A percentile compares a stretch with the other conserved stretches of the same genome.
Evolutionary conservation across 129 eudicot species (phyloP).

Genomic region (Artemisia tridentata): DNA sequence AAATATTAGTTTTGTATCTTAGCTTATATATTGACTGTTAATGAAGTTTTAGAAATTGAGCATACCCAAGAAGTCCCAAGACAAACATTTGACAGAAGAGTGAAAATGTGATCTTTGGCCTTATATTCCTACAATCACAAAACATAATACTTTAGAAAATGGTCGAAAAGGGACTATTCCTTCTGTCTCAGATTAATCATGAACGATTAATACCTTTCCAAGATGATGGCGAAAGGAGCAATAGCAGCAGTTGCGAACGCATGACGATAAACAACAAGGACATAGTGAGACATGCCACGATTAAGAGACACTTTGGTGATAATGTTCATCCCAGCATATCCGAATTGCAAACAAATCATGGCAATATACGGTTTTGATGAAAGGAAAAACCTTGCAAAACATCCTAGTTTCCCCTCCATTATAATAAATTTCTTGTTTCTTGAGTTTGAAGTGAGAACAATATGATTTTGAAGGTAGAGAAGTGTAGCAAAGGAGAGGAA

Average conservation of each 20-base stretch:
- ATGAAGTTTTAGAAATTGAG: background rate
- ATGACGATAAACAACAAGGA: constrained; percentile 86
- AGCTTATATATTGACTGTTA: background rate
- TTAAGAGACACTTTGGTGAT: constrained; percentile 84
- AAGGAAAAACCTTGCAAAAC: constrained; percentile 47
- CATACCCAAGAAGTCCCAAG: constrained; percentile 95
- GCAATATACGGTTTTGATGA: constrained; percentile 82
- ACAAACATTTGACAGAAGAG: constrained; percentile 85
- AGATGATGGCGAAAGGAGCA: constrained; percentile 82
- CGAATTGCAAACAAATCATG: constrained; percentile 87
- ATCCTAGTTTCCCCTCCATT: constrained; percentile 68
- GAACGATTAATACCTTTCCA: constrained; percentile 55
- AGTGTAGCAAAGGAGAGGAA: constrained; percentile 48
- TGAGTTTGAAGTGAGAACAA: background rate
- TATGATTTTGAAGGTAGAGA: constrained; percentile 7
- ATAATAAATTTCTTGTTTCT: background rate
- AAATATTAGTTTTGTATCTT: background rate
- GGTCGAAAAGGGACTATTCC: background rate
- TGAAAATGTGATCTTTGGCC: constrained; percentile 80
- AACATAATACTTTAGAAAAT: constrained; percentile 7
- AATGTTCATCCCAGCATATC: constrained; percentile 95
- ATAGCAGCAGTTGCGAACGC: constrained; percentile 88
- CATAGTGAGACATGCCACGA: constrained; percentile 94
- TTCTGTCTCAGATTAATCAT: background rate
- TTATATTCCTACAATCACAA: constrained; percentile 49